phyloP scores from a whole-genome alignment of 495 filamentous ascomycete genomes.

The Xylaria acuta region DNA sequence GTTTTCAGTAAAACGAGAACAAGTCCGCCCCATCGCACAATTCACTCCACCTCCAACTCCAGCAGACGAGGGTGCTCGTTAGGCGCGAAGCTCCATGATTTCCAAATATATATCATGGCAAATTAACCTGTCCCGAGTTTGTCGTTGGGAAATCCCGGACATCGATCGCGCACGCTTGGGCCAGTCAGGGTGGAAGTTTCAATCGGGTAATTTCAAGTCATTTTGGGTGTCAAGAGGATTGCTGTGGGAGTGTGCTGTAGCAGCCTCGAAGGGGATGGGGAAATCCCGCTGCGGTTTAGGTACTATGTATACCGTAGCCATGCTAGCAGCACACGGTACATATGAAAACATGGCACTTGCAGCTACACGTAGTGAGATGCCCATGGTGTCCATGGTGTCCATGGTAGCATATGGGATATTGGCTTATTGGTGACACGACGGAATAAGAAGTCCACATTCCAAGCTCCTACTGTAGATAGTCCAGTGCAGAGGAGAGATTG shows the following conservation, averaged over 20 bases:
- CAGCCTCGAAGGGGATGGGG: background rate
- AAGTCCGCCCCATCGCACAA: slow-evolving; percentile 10
- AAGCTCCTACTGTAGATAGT: background rate
- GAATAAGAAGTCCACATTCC: background rate
- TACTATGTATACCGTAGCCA: background rate
- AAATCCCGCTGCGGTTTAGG: background rate
- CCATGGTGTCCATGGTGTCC: too few relatives aligned
- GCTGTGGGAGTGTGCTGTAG: background rate
- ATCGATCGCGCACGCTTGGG: background rate
- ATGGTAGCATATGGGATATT: background rate
- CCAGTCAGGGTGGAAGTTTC: background rate
- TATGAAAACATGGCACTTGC: slow-evolving; percentile 8
- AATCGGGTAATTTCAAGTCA: slow-evolving; percentile 2
- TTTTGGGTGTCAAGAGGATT: background rate
- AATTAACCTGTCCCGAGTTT: slow-evolving; percentile 5
- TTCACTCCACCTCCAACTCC: slow-evolving; percentile 2
- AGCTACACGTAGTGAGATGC: background rate
- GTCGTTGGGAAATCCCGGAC: slow-evolving; percentile 2
- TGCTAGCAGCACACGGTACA: background rate
- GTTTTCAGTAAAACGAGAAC: background rate
- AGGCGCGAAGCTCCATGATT: background rate
- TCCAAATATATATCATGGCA: slow-evolving; percentile 3
- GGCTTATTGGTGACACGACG: slow-evolving; percentile 6
- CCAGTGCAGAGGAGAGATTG: background rate
- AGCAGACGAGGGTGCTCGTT: background rate